These are phyloP conservation scores for Curvularia spicifera DNA, from an alignment of 2,329 filamentous ascomycete genomes.

Conservation along the genomic window DNA sequence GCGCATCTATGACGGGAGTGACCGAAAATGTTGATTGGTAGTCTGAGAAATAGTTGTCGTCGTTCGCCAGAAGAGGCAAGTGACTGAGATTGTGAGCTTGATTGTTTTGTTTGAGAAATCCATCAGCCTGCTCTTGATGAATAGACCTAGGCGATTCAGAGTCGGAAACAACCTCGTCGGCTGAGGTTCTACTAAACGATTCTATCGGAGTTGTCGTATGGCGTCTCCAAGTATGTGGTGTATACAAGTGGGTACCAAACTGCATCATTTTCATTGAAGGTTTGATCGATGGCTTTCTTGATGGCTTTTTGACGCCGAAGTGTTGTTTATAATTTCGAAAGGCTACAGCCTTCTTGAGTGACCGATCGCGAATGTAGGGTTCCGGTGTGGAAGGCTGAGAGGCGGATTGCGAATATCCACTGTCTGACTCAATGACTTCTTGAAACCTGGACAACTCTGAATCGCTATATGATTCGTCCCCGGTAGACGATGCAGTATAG, in stretches of 20 bases:
- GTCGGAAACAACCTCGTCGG: constrained; percentile 36
- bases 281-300: constrained; percentile 28
- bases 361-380: constrained; percentile 24
- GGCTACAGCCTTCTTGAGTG: constrained; percentile 36
- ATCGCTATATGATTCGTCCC: constrained; percentile 41
- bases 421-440: constrained; percentile 37
- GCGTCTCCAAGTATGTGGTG: constrained; percentile 60
- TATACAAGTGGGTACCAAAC: constrained; percentile 54
- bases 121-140: constrained; percentile 33
- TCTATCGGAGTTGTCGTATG: constrained; percentile 55
- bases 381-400: constrained; percentile 47
- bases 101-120: constrained; percentile 24
- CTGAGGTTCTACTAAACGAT: constrained; percentile 58
- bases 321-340: constrained; percentile 29
- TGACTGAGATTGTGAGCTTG: constrained; percentile 36
- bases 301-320: constrained; percentile 32
- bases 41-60: constrained; percentile 30
- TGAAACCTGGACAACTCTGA: constrained; percentile 44
- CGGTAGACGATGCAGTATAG: constrained; percentile 36
- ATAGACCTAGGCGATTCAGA: constrained; percentile 35
- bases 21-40: constrained; percentile 46
- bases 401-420: constrained; percentile 32
- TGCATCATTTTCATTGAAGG: constrained; percentile 61
- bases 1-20: constrained; percentile 38
- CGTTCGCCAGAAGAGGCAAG: constrained; percentile 24